Evolutionary conservation across 306 rosid genomes (phyloP), one percentile per base, ranked within the genome.

Genomic region (Biancaea sappan): DNA sequence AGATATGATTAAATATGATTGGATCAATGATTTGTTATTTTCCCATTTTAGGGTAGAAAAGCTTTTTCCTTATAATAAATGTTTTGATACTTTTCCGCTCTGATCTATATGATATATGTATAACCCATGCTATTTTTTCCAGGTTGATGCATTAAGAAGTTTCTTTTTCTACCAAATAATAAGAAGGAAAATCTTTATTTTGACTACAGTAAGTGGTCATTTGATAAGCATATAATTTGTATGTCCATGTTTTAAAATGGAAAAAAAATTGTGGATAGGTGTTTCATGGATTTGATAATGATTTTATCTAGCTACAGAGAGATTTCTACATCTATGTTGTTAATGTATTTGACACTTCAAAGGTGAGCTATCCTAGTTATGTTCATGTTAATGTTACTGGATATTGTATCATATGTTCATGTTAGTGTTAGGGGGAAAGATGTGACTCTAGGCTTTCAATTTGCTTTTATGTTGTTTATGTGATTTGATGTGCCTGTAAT

Each of bases 281-380:
- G 69, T 94, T 94, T 79, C 99, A 94, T 81, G 99, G 99, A 8
- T 90, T 95, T 22, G 99, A 94, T 72, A 94, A 90, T 80, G 99
- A 94, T 75, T 81, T 91, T 73, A 75, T 91, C 38, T 94, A 97
- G 99, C 86, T 94, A 46, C 96, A 91, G 68, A 87, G 97, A 74
- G 99, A 94, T 88, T 94, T 94, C 62, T 97, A 91, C 64, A 87
- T 91, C 53, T 91, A 94, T 18, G 69, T 94, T 56, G 96, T 92
- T 72, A 94, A 92, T 81, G 82, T 94, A 65, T 90, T 94, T 78
- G 97, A 91, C 76, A 91, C 97, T 14, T 92, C 96, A 60, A 94
- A 92, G 96, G 99, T 86, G 57, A 82, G 82, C 66, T 65, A 40
- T 71, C 19, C 32, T 28, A 24, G 74, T 54, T 66, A 43, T 31